phyloP scores from a whole-genome alignment of 306 rosid species.

The Dryas alaskensis region DNA sequence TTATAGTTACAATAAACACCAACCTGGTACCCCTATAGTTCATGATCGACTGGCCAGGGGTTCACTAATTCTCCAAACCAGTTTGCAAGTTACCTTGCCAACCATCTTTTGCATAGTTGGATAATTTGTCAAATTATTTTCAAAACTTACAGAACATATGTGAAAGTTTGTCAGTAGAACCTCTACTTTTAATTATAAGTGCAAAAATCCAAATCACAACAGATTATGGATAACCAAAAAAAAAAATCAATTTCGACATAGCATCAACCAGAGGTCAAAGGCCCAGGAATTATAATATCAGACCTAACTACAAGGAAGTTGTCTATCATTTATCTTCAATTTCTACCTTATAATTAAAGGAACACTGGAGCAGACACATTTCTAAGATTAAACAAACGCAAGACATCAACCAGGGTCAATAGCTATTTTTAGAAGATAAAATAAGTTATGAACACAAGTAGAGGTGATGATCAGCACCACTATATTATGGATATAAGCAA shows the following conservation, averaged over 20 bases:
- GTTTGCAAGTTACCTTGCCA: no score
- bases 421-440: background rate
- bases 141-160: no score
- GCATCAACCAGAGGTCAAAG: background rate
- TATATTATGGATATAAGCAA: no score
- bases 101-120: no score
- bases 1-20: no score
- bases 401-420: background rate
- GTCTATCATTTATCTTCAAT: background rate
- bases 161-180: background rate
- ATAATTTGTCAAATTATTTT: no score
- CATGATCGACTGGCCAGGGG: no score
- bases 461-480: background rate
- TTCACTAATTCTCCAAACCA: no score
- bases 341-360: background rate
- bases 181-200: background rate
- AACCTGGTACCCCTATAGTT: no score
- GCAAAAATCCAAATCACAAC: background rate
- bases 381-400: background rate
- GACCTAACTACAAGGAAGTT: background rate
- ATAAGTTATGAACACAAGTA: background rate
- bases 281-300: background rate
- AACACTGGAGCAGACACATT: background rate
- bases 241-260: no score
- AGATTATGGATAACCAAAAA: background rate